Percentiles rank a stretch among this genome's conserved stretches.
phyloP scores from a whole-genome alignment of 805 yeast species.

The Myxozyma mucilagina region DNA sequence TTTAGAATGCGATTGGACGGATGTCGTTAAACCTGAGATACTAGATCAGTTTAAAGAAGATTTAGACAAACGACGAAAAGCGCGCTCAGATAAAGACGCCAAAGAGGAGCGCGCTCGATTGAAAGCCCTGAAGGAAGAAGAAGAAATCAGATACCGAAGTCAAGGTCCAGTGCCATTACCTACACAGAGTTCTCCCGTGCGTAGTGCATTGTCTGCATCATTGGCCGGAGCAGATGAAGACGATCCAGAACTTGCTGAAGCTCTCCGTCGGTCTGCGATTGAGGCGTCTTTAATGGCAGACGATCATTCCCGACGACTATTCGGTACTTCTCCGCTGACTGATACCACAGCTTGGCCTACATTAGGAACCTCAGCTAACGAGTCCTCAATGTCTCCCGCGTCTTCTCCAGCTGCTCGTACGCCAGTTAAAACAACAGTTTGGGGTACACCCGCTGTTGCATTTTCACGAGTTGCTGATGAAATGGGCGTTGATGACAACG shows the following conservation, averaged over 20 bases:
- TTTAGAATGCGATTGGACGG: constrained; percentile 81
- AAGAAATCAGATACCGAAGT: constrained; percentile 35
- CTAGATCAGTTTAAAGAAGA: constrained; percentile 54
- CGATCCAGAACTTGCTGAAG: constrained; percentile 10
- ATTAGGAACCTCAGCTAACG: constrained; percentile 25
- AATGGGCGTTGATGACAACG: constrained; percentile 43
- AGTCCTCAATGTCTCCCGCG: constrained; percentile 12
- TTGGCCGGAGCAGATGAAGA: constrained; percentile 4
- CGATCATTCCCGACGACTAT: background rate
- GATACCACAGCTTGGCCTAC: constrained; percentile 36
- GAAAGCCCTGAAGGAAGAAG: constrained; percentile 62
- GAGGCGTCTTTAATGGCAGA: background rate
- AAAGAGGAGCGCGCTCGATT: constrained; percentile 58
- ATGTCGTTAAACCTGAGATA: constrained; percentile 47
- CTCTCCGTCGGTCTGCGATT: constrained; percentile 7
- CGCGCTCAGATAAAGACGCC: constrained; percentile 53
- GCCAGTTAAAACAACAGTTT: constrained; percentile 52
- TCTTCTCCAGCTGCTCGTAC: constrained; percentile 37
- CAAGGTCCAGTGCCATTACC: constrained; percentile 1
- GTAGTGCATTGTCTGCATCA: background rate
- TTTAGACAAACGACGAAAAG: constrained; percentile 56
- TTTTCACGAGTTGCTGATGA: constrained; percentile 19
- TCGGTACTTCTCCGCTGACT: constrained; percentile 5
- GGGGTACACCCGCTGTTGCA: constrained; percentile 65
- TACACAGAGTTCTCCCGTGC: background rate